phyloP scores from a whole-genome alignment of 257 asterid genomes.

The Nicotiana sylvestris region DNA sequence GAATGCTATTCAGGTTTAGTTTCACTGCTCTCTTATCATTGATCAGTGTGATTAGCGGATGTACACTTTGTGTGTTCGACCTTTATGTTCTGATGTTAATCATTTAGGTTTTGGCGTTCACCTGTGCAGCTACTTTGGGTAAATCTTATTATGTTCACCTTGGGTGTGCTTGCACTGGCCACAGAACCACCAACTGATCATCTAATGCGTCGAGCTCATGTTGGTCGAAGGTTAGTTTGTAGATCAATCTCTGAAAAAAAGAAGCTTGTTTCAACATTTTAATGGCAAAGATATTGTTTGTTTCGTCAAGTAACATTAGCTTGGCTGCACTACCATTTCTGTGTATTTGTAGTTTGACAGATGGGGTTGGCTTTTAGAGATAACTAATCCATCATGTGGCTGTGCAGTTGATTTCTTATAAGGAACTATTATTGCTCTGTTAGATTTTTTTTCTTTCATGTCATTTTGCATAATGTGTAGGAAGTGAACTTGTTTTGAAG shows the following conservation, averaged over 20 bases:
- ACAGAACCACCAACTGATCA: slow-evolving; percentile 96
- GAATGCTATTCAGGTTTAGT: slow-evolving; percentile 86
- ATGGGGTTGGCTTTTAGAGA: neutral
- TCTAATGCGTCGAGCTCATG: slow-evolving; percentile 80
- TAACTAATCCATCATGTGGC: neutral
- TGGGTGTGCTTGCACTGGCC: slow-evolving; percentile 95
- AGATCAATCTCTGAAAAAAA: neutral
- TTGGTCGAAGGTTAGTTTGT: slow-evolving; percentile 81
- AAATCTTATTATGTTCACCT: slow-evolving; percentile 95
- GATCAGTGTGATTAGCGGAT: neutral
- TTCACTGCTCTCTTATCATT: neutral
- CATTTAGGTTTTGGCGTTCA: neutral
- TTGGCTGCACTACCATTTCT: neutral
- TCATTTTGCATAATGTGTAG: neutral
- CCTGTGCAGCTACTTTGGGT: slow-evolving; percentile 90
- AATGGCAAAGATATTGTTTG: neutral
- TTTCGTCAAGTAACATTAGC: neutral
- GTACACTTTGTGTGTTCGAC: neutral
- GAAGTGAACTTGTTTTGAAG: neutral
- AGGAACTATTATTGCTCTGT: neutral
- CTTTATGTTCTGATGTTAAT: neutral
- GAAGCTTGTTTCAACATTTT: neutral
- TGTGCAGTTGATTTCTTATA: neutral
- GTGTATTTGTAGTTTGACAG: neutral
- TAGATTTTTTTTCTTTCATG: neutral